Conservation (phyloP, 2,329 filamentous ascomycete species). For the Ustilaginoidea virens region DNA sequence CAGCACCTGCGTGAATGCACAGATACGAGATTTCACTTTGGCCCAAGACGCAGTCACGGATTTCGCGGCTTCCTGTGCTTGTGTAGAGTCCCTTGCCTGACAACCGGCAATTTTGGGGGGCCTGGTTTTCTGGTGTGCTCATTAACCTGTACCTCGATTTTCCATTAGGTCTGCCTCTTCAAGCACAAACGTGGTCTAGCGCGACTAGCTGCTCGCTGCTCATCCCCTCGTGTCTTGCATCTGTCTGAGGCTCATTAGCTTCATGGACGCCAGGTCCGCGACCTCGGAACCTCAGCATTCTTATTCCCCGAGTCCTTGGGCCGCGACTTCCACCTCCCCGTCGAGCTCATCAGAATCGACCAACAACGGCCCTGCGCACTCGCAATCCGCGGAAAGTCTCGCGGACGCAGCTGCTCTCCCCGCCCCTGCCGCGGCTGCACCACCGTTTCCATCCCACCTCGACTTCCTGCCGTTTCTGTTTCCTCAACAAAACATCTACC, state of each 20-base stretch:
- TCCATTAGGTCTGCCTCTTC: too few species aligned
- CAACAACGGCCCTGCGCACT: conserved; percentile 12
- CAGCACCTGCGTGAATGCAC: conserved; percentile 4
- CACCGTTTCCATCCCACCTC: conserved; percentile 26
- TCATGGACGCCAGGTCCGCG: conserved; percentile 24
- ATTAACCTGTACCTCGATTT: too few species aligned
- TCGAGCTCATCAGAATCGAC: conserved; percentile 10
- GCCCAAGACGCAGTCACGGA: not conserved
- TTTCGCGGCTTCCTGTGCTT: not conserved
- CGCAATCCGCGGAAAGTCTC: conserved; percentile 13
- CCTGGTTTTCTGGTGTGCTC: not conserved
- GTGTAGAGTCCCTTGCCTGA: conserved; percentile 1
- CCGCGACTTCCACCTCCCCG: conserved; percentile 13
- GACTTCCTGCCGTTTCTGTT: conserved; percentile 42
- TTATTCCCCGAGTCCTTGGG: conserved; percentile 19
- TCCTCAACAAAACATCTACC: conserved; percentile 44
- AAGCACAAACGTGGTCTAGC: not conserved
- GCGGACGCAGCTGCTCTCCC: conserved; percentile 13
- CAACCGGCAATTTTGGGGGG: too few species aligned
- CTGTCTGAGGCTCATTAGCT: conserved; percentile 11
- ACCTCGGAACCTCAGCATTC: conserved; percentile 22
- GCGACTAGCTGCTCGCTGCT: conserved; percentile 1
- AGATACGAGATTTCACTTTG: not conserved
- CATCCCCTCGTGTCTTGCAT: not conserved
- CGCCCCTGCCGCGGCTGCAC: conserved; percentile 10